Evolutionary conservation across 257 asterid genomes (phyloP), one percentile per base, ranked within the genome.

Genomic region (Eustoma russellianum): DNA sequence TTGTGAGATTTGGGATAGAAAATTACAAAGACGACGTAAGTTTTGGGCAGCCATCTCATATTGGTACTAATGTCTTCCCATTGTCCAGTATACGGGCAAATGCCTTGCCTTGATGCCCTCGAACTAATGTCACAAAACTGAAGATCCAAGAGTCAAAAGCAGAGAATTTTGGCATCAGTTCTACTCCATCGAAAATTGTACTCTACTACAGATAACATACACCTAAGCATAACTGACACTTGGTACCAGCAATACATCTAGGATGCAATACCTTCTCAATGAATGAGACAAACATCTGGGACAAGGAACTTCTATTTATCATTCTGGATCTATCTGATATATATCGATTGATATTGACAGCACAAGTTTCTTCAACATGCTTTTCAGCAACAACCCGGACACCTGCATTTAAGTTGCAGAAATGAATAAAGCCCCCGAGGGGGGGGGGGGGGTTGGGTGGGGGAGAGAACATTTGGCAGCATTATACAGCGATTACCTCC

Each of bases 31-130:
- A 91, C 56, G 11, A 95, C 74, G 50, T 74, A 91, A 58, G 96
- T 91, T 76, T 66, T 82, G 46, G 98, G 98, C 50, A 80, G 75
- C 98, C 98, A 87, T 78, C 93, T 79, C 94, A 71, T 81, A 90
- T 87, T 88, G 84, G 74, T 69, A 59, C 53, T 35, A n/a, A 91
- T 82, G 47, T 82, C 97, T 70, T 91, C 97, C 80, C 70, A 65
- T 66, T 70, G 89, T 60, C 94, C 97, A 63, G 79, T 56, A 58
- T 66, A 77, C 12, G 82, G 74, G 74, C 71, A 65, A 57, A 88
- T 46, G 56, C 94, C 97, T 24, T 80, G 94, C 7, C 71, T 62
- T 47, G 93, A 58, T 56, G 94, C 97, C 70, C 62, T 77, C 40
- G 77, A 71, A 70, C 82, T 74, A 61, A 91, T 73, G 65, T 77